These are phyloP conservation scores for Citropsis articulata DNA, from an alignment of 345 rosid species.

Conservation along the genomic window DNA sequence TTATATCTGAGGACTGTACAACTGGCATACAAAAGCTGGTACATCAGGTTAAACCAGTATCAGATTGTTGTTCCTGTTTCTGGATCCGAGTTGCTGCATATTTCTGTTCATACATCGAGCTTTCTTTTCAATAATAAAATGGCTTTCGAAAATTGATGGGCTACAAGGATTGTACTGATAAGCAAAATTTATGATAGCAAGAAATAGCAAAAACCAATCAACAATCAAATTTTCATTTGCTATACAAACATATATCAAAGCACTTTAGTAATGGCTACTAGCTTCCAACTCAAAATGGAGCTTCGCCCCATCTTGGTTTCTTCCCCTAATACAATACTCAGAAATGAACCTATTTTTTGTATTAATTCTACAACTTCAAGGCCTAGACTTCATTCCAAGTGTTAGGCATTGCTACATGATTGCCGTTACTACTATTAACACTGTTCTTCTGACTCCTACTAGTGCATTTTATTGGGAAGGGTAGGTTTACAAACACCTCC, in stretches of 20 bases:
- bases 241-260: neutral
- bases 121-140: neutral
- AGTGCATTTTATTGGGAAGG: slow-evolving; percentile 25
- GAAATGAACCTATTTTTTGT: neutral
- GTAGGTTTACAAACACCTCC: slow-evolving; percentile 74
- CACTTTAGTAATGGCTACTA: slow-evolving; percentile 2
- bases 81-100: neutral
- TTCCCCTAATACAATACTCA: slow-evolving; percentile 10
- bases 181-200: neutral
- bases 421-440: slow-evolving; percentile 1
- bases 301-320: slow-evolving; percentile 52
- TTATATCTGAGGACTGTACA: too few species aligned
- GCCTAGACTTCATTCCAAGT: slow-evolving; percentile 30
- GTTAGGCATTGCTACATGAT: neutral
- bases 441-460: slow-evolving; percentile 13
- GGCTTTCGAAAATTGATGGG: neutral
- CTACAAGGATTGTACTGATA: neutral
- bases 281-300: slow-evolving; percentile 40
- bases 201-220: neutral
- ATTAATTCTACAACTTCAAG: neutral
- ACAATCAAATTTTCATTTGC: slow-evolving; percentile 9
- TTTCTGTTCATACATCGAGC: neutral
- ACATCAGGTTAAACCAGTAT: neutral
- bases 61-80: neutral
- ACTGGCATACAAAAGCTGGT: neutral